A percentile compares a stretch with the other conserved stretches of the same genome.
These are phyloP conservation scores for Penicillium mononematosum DNA, from an alignment of 495 filamentous ascomycete genomes.

Conservation along the genomic window DNA sequence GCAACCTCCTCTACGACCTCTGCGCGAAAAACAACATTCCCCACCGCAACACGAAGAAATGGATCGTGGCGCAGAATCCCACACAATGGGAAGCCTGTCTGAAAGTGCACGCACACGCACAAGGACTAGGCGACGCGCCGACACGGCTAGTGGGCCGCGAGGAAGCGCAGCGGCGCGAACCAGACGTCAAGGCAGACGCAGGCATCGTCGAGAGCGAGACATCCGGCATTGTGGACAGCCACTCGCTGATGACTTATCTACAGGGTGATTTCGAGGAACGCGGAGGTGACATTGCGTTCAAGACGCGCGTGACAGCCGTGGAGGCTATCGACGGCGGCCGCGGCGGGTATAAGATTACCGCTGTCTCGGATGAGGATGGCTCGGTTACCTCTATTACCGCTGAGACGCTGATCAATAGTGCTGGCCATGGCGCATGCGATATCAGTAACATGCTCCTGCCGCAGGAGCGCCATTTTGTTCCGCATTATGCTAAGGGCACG, in stretches of 20 bases:
- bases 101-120: conserved; percentile 64
- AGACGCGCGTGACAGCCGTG: conserved; percentile 59
- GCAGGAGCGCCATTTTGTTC: conserved; percentile 48
- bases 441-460: conserved; percentile 85
- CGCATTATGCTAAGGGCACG: conserved; percentile 89
- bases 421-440: conserved; percentile 71
- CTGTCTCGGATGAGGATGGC: conserved; percentile 36
- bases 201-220: conserved; percentile 79
- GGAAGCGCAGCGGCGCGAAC: conserved; percentile 66
- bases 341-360: conserved; percentile 58
- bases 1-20: conserved; percentile 72
- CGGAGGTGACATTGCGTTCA: conserved; percentile 71
- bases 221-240: conserved; percentile 90
- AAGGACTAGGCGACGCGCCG: conserved; percentile 62
- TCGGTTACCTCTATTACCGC: conserved; percentile 60
- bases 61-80: conserved; percentile 85
- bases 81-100: conserved; percentile 65
- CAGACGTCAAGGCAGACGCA: conserved; percentile 63
- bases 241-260: conserved; percentile 76
- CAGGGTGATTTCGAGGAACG: conserved; percentile 72
- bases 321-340: conserved; percentile 45
- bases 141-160: conserved; percentile 62
- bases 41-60: conserved; percentile 78
- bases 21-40: conserved; percentile 67
- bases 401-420: conserved; percentile 78